These are phyloP conservation scores for Peziza echinospora DNA, from an alignment of 495 filamentous ascomycete species.

Conservation along the genomic window DNA sequence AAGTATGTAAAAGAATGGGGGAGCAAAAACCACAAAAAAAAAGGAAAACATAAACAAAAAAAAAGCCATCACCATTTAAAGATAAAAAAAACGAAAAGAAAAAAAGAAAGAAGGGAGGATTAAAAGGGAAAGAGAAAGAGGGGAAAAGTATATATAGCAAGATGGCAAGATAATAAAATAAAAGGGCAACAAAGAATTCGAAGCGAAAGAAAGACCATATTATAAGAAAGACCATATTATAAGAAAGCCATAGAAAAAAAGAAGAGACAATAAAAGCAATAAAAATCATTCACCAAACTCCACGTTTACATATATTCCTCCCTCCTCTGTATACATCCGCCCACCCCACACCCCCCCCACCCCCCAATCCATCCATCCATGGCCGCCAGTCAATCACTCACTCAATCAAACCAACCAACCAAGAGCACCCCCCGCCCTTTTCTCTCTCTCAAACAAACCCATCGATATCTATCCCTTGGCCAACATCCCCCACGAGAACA, in stretches of 20 bases:
- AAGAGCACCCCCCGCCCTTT: neutral
- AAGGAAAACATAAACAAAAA: too few species aligned
- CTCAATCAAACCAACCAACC: neutral
- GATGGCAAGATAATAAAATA: neutral
- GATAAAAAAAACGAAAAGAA: neutral
- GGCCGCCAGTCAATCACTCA: too few species aligned
- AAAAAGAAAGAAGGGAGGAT: neutral
- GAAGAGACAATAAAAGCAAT: neutral
- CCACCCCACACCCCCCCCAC: too few species aligned
- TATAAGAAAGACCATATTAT: neutral
- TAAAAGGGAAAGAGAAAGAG: too few species aligned
- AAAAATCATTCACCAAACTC: too few species aligned
- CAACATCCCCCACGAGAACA: neutral
- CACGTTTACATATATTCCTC: too few species aligned
- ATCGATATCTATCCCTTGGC: neutral
- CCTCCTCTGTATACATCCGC: too few species aligned
- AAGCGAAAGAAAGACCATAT: neutral
- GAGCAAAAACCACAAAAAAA: too few species aligned
- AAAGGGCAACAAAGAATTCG: neutral
- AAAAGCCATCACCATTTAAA: too few species aligned
- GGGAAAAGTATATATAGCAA: too few species aligned
- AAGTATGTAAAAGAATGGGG: too few species aligned
- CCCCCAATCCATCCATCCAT: constrained; percentile 1
- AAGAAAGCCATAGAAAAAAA: neutral
- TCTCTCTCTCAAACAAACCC: neutral